phyloP scores from a whole-genome alignment of 1,139 yeast genomes.

The Candida dubliniensis region DNA sequence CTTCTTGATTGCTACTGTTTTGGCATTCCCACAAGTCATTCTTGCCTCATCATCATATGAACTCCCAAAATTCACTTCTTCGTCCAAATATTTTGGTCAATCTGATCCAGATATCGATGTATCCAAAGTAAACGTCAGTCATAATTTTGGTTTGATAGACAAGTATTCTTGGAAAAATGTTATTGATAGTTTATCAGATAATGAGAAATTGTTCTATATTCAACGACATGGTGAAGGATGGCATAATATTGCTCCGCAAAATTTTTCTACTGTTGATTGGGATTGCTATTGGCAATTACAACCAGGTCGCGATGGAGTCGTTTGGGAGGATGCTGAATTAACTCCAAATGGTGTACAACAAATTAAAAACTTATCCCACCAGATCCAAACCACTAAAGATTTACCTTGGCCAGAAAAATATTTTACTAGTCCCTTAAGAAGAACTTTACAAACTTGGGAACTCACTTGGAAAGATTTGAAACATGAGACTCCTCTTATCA shows the following conservation, averaged over 20 bases:
- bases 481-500: slow-evolving; percentile 20
- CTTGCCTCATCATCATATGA: slow-evolving; percentile 4
- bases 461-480: slow-evolving; percentile 25
- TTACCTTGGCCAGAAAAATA: slow-evolving; percentile 31
- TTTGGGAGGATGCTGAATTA: slow-evolving; percentile 41
- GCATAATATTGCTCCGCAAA: slow-evolving; percentile 19
- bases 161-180: slow-evolving; percentile 20
- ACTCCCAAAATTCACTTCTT: slow-evolving; percentile 13
- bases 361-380: slow-evolving; percentile 18
- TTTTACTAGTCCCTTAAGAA: slow-evolving; percentile 37
- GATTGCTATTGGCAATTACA: slow-evolving; percentile 32
- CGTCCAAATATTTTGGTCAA: slow-evolving; percentile 22
- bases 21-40: slow-evolving; percentile 8
- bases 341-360: slow-evolving; percentile 30
- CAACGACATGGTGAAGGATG: slow-evolving; percentile 46
- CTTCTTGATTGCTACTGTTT: neutral
- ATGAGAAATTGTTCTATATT: slow-evolving; percentile 30
- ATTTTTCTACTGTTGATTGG: slow-evolving; percentile 29
- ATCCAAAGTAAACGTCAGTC: slow-evolving; percentile 12
- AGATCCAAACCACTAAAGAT: slow-evolving; percentile 16
- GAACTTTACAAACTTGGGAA: slow-evolving; percentile 37
- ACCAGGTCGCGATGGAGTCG: slow-evolving; percentile 30
- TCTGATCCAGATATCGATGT: slow-evolving; percentile 16
- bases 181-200: slow-evolving; percentile 8
- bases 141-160: slow-evolving; percentile 22